Conservation (phyloP, 805 yeast genomes). For the Candida vartiovaarae region DNA sequence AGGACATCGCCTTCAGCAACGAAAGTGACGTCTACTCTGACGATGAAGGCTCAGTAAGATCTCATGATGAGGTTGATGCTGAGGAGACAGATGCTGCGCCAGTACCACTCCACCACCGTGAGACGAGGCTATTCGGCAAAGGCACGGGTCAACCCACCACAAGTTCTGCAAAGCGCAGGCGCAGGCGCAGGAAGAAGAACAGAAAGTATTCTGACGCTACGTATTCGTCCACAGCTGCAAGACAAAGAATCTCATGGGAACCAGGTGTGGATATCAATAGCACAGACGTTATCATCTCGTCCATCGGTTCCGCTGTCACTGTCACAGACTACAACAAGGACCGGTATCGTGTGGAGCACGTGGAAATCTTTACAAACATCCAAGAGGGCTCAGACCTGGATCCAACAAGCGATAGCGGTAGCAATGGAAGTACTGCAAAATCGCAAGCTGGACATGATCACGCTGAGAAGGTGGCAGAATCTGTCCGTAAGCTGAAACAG, state of each 20-base stretch:
- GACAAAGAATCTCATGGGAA: slow-evolving; percentile 45
- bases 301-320: slow-evolving; percentile 47
- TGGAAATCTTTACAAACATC: slow-evolving; percentile 8
- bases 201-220: slow-evolving; percentile 31
- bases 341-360: slow-evolving; percentile 34
- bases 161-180: background rate
- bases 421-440: no score
- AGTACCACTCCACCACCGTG: slow-evolving; percentile 3
- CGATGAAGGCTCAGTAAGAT: background rate
- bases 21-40: slow-evolving; percentile 21
- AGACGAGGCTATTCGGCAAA: slow-evolving; percentile 5
- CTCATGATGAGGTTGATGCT: background rate
- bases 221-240: slow-evolving; percentile 27
- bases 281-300: slow-evolving; percentile 42
- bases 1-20: slow-evolving; percentile 13
- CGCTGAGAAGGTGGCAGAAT: slow-evolving; percentile 8
- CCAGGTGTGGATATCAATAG: slow-evolving; percentile 50
- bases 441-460: background rate
- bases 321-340: slow-evolving; percentile 42
- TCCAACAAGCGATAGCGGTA: background rate
- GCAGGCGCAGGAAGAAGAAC: slow-evolving; percentile 10
- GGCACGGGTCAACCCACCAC: background rate
- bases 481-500: slow-evolving; percentile 23
- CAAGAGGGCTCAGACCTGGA: slow-evolving; percentile 24
- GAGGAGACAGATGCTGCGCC: background rate